Evolutionary conservation across 2,329 filamentous ascomycete genomes (phyloP).

Genomic region (Dactylellina leptospora): DNA sequence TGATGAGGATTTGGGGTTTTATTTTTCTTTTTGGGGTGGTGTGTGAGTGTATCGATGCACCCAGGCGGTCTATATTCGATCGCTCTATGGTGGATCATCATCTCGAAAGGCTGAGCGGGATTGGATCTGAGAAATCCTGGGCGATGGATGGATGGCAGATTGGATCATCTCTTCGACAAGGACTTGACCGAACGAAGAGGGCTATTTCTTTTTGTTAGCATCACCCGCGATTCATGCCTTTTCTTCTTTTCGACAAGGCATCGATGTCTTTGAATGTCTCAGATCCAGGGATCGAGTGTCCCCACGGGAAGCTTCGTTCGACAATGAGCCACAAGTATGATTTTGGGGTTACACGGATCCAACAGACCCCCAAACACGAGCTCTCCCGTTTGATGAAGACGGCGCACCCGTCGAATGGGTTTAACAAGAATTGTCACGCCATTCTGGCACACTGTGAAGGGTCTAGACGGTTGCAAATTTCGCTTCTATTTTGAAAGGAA

Average conservation of each 20-base stretch:
- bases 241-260: no score
- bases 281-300: neutral
- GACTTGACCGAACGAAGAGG: neutral
- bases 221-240: neutral
- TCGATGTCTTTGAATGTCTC: neutral
- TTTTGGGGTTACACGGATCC: conserved; percentile 22
- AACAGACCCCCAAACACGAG: conserved; percentile 17
- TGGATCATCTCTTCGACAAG: conserved; percentile 17
- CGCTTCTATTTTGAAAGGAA: no score
- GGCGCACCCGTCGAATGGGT: no score
- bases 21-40: neutral
- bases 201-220: conserved; percentile 1
- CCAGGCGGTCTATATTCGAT: conserved; percentile 31
- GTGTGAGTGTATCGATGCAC: conserved; percentile 4
- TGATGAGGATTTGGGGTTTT: conserved; percentile 8
- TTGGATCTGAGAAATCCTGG: conserved; percentile 4
- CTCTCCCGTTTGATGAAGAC: conserved; percentile 15
- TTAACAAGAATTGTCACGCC: conserved; percentile 12
- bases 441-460: neutral
- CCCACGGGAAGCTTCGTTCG: neutral
- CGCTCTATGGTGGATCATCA: conserved; percentile 16
- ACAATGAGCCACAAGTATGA: no score
- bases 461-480: neutral
- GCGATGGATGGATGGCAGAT: conserved; percentile 5
- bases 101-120: conserved; percentile 19